phyloP scores from a whole-genome alignment of 306 rosid species.

The Chamaecrista fasciculata region DNA sequence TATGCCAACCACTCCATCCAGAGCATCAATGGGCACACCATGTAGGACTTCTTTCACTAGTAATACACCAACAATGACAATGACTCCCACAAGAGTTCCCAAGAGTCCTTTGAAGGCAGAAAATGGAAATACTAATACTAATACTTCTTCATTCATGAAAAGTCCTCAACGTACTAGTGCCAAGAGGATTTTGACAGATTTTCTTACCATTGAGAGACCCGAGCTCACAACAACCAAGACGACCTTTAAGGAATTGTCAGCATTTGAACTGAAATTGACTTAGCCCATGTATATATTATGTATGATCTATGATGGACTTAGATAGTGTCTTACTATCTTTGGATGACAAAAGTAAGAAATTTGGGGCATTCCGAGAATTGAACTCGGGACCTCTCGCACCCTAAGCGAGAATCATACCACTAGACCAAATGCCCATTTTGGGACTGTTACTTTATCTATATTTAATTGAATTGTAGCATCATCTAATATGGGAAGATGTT shows the following conservation, averaged over 20 bases:
- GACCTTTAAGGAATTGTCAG: conserved; percentile 28
- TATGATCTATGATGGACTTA: no score
- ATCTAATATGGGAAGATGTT: no score
- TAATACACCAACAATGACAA: no score
- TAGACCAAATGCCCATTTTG: conserved; percentile 28
- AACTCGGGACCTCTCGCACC: conserved; percentile 76
- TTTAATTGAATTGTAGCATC: no score
- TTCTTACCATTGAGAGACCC: conserved; percentile 67
- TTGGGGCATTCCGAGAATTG: conserved; percentile 72
- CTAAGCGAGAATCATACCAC: conserved; percentile 77
- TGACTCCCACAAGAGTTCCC: no score
- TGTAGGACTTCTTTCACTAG: no score
- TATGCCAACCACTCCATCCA: conserved; percentile 68
- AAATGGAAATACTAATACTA: no score
- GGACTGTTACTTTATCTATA: no score
- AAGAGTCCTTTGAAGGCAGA: conserved; percentile 58
- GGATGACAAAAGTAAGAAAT: no score
- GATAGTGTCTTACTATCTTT: conserved; percentile 1
- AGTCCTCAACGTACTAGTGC: conserved; percentile 49
- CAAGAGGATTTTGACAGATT: conserved; percentile 78
- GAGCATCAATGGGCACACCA: conserved; percentile 53
- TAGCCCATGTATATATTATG: no score
- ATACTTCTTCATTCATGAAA: no score
- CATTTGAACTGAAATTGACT: conserved; percentile 23
- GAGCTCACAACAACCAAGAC: conserved; percentile 15